Evolutionary conservation across 768 basidiomycete species (phyloP), one percentile per base, ranked within the genome.

Genomic region (Naganishia vishniacii): DNA sequence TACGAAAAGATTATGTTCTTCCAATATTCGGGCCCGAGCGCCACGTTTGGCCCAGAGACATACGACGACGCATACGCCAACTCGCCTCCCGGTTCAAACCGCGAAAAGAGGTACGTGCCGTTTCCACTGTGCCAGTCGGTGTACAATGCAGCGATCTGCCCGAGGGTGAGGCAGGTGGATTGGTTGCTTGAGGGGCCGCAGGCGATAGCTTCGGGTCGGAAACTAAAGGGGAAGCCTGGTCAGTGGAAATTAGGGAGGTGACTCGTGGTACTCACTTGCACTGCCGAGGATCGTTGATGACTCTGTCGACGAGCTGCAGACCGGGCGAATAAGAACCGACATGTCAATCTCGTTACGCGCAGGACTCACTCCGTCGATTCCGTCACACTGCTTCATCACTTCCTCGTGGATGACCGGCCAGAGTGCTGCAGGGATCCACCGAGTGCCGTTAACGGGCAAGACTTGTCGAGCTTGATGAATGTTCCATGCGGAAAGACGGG

Each of bases 331-430:
- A n/a, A n/a, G n/a, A n/a, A n/a, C n/a, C n/a, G n/a, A n/a, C n/a
- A n/a, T n/a, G n/a, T n/a, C n/a, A n/a, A n/a, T n/a, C n/a, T n/a
- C n/a, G n/a, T n/a, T n/a, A n/a, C n/a, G n/a, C n/a, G n/a, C n/a
- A 16, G 20, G n/a, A 56, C 53, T 37, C 20, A 56, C 53, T 15
- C 77, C 77, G 61, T 78, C 77, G 23, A 76, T 46, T 3, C 34
- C 67, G 51, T 78, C 77, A 53, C 77, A 78, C 61, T 78, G 77
- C 29, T 68, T 65, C 51, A 78, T 62, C 11, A 76, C 72, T 59
- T 78, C 77, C 13, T 72, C 64, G 23, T 71, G 69, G 23, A 78
- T 70, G 18, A 73, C 61, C n/a, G 71, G 51, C 75, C 77, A 78
- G 59, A 67, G 49, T 15, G 66, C 60, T 7, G 68, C 41, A 4